phyloP scores from a whole-genome alignment of 805 yeast genomes.

The Torulaspora microellipsoides region DNA sequence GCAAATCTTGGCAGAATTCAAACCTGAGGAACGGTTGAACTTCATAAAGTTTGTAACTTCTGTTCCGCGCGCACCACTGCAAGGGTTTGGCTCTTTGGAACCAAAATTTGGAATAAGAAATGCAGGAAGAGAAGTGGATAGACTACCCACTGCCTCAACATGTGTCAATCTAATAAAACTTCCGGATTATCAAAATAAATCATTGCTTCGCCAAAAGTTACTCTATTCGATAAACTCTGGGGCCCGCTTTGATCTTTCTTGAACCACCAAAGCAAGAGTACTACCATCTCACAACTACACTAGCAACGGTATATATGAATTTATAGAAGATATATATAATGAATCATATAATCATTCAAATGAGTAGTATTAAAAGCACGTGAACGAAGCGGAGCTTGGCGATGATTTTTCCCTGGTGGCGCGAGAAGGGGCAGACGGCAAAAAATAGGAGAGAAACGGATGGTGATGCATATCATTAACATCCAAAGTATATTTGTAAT shows the following conservation, averaged over 20 bases:
- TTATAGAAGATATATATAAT: too few species aligned
- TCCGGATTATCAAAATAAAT: constrained; percentile 72
- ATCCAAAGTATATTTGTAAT: too few species aligned
- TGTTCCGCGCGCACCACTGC: constrained; percentile 83
- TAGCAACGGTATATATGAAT: too few species aligned
- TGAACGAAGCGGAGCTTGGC: too few species aligned
- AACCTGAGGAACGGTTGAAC: constrained; percentile 53
- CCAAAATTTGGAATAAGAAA: constrained; percentile 81
- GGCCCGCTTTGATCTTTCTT: constrained; percentile 84
- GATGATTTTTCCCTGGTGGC: too few species aligned
- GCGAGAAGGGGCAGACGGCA: too few species aligned
- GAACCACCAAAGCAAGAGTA: background rate
- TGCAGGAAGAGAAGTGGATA: constrained; percentile 48
- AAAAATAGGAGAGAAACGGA: too few species aligned
- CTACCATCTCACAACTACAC: too few species aligned
- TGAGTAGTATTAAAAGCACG: too few species aligned
- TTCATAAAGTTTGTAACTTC: constrained; percentile 88
- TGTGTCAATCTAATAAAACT: constrained; percentile 84
- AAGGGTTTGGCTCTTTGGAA: constrained; percentile 69
- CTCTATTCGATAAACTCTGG: constrained; percentile 74
- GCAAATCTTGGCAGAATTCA: constrained; percentile 69
- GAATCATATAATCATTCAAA: too few species aligned
- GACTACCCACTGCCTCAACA: constrained; percentile 90
- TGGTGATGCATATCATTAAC: too few species aligned
- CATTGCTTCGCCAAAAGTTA: constrained; percentile 54